A percentile compares a stretch with the other conserved stretches of the same genome.
These are phyloP conservation scores for Citrus cavaleriei DNA, from an alignment of 345 rosid species.

Conservation along the genomic window DNA sequence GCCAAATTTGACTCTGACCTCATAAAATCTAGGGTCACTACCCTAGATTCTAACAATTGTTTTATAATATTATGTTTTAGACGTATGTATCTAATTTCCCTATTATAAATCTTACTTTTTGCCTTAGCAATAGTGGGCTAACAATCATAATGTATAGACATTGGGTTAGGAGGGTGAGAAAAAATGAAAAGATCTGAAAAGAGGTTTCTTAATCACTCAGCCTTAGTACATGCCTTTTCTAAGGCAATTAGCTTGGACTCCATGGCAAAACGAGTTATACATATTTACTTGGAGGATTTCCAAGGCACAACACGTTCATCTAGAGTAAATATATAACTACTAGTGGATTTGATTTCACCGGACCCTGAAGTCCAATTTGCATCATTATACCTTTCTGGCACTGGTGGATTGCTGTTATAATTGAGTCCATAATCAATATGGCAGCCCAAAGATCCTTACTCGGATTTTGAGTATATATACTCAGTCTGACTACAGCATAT, in stretches of 20 bases:
- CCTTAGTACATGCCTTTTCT: neutral
- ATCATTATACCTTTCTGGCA: neutral
- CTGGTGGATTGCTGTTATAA: rapidly evolving
- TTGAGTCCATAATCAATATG: neutral
- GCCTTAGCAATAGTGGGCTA: neutral
- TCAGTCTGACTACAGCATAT: neutral
- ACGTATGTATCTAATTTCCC: neutral
- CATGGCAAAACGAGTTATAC: neutral
- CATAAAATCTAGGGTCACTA: too few species aligned
- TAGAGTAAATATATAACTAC: neutral
- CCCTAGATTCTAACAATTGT: neutral
- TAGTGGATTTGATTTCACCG: neutral
- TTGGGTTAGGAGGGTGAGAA: neutral
- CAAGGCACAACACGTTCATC: rapidly evolving
- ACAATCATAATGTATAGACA: neutral
- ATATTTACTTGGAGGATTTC: neutral
- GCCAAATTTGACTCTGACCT: too few species aligned
- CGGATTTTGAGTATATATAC: neutral
- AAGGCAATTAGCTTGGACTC: neutral
- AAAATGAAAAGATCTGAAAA: neutral
- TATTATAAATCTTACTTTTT: neutral
- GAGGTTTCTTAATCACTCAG: neutral
- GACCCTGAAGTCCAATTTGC: neutral
- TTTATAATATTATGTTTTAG: neutral
- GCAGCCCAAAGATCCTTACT: neutral